These are phyloP conservation scores for Cymodocea nodosa DNA, from an alignment of 116 monocot species.

Conservation along the genomic window DNA sequence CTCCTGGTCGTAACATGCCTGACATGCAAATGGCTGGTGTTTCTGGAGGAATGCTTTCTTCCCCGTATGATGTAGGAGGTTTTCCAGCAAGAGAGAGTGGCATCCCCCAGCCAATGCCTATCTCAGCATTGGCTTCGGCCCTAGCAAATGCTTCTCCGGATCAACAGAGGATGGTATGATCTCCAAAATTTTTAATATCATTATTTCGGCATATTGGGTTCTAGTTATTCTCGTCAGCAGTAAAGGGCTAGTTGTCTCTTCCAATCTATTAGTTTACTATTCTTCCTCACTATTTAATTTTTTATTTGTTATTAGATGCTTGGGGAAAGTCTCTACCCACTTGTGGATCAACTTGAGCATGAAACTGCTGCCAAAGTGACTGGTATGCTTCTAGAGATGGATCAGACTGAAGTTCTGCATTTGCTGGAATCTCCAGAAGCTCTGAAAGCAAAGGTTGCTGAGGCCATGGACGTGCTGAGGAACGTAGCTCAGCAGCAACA, in stretches of 20 bases:
- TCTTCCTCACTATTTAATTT: too few relatives aligned
- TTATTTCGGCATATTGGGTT: neutral
- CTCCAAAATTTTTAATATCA: too few relatives aligned
- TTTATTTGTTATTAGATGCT: slow-evolving; percentile 42
- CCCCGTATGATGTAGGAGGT: slow-evolving; percentile 49
- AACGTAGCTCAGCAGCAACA: slow-evolving; percentile 32
- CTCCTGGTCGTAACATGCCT: slow-evolving; percentile 40
- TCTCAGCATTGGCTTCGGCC: slow-evolving; percentile 44
- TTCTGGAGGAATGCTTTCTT: slow-evolving; percentile 45
- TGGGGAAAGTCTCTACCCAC: slow-evolving; percentile 71
- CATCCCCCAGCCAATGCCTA: slow-evolving; percentile 40
- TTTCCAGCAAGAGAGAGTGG: slow-evolving; percentile 31
- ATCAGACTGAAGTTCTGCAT: slow-evolving; percentile 85
- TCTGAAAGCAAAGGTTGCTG: slow-evolving; percentile 66
- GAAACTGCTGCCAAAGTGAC: slow-evolving; percentile 79
- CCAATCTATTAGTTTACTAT: too few relatives aligned
- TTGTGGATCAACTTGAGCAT: slow-evolving; percentile 72
- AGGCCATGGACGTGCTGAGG: slow-evolving; percentile 76
- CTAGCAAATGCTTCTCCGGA: slow-evolving; percentile 60
- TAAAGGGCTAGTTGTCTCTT: too few relatives aligned
- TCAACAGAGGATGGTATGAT: slow-evolving; percentile 52
- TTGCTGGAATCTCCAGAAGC: slow-evolving; percentile 77
- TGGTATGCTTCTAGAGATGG: slow-evolving; percentile 89
- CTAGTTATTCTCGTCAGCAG: neutral
- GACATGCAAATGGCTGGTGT: slow-evolving; percentile 36